These are phyloP conservation scores for Flaveria linearis DNA, from an alignment of 129 eudicot genomes.

Conservation along the genomic window DNA sequence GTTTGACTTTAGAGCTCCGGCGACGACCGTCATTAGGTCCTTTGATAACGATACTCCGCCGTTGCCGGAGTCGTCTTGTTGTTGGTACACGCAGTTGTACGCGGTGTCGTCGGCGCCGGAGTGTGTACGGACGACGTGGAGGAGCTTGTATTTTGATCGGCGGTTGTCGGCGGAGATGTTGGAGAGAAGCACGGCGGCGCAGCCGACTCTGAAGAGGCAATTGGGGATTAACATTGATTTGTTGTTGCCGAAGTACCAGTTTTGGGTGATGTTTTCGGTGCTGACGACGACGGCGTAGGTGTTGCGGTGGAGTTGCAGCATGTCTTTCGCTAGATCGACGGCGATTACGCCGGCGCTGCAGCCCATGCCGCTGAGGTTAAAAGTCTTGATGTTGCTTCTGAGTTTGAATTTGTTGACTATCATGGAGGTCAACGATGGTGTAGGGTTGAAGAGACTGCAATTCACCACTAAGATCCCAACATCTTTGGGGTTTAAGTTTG, in stretches of 20 bases:
- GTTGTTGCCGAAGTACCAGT: conserved; percentile 64
- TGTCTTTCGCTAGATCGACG: conserved; percentile 53
- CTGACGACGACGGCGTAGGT: conserved; percentile 62
- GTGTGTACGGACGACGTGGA: conserved; percentile 56
- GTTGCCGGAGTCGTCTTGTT: conserved; percentile 48
- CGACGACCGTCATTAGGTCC: conserved; percentile 54
- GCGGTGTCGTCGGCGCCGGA: conserved; percentile 46
- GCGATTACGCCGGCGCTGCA: conserved; percentile 65
- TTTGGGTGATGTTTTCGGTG: conserved; percentile 60
- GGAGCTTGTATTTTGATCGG: conserved; percentile 47
- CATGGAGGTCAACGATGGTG: conserved; percentile 52
- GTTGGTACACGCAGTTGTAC: conserved; percentile 52
- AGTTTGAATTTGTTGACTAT: conserved; percentile 48
- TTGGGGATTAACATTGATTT: conserved; percentile 64
- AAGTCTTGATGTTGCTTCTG: conserved; percentile 44
- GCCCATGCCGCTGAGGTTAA: conserved; percentile 65
- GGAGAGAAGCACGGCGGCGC: conserved; percentile 51
- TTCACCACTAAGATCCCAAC: conserved; percentile 54
- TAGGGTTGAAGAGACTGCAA: conserved; percentile 57
- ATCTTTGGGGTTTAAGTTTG: conserved; percentile 37
- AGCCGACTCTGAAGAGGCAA: conserved; percentile 58
- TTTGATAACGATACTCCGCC: conserved; percentile 59
- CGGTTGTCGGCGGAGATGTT: conserved; percentile 36
- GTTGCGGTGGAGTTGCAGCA: conserved; percentile 47
- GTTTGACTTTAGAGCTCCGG: conserved; percentile 47